Conservation (phyloP, 2,329 filamentous ascomycete species). For the Chrysosporium queenslandicum region DNA sequence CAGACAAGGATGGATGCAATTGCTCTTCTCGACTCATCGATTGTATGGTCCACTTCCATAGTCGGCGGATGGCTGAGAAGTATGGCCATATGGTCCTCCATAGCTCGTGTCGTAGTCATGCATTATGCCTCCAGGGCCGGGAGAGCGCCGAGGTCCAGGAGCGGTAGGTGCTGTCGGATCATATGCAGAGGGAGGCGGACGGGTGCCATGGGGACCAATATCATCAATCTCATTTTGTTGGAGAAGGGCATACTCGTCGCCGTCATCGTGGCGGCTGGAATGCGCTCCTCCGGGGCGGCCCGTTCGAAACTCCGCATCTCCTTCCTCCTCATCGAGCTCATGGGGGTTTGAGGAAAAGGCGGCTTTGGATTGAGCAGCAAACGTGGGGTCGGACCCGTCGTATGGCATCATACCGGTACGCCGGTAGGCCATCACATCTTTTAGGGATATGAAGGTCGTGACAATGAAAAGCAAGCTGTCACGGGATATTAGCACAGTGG, state of each 20-base stretch:
- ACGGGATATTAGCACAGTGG: not conserved
- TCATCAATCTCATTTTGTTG: constrained; percentile 40
- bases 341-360: constrained; percentile 41
- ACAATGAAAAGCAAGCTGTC: constrained; percentile 44
- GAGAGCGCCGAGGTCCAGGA: constrained; percentile 5
- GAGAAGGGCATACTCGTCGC: constrained; percentile 44
- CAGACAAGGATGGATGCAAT: not conserved
- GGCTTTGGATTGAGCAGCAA: constrained; percentile 41
- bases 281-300: constrained; percentile 29
- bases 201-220: constrained; percentile 28
- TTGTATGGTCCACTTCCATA: constrained; percentile 10
- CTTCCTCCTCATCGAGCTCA: constrained; percentile 35
- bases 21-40: not conserved
- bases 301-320: constrained; percentile 32
- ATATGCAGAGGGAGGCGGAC: constrained; percentile 29
- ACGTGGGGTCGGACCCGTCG: constrained; percentile 37
- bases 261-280: constrained; percentile 38
- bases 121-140: constrained; percentile 25
- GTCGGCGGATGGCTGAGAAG: constrained; percentile 5
- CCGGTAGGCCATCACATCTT: constrained; percentile 48
- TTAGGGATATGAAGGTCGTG: constrained; percentile 45
- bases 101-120: constrained; percentile 38
- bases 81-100: constrained; percentile 29
- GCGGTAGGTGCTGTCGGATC: constrained; percentile 27
- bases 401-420: constrained; percentile 47